Evolutionary conservation across 2,329 filamentous ascomycete genomes (phyloP).

Genomic region (Penicillium sp.): DNA sequence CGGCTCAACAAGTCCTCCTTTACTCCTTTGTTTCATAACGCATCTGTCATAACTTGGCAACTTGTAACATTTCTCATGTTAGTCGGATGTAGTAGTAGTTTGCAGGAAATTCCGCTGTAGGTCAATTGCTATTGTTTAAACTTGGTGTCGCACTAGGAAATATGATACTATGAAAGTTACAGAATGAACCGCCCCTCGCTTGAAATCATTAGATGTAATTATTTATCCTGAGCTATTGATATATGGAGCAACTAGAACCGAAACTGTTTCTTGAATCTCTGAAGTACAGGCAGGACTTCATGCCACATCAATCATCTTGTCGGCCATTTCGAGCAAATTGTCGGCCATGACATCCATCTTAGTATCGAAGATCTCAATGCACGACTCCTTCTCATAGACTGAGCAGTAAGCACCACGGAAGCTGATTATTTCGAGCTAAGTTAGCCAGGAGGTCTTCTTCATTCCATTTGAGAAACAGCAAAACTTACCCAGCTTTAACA

Average conservation of each 20-base stretch:
- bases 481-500: conserved; percentile 40
- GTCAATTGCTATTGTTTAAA: neutral
- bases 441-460: neutral
- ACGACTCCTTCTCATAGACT: conserved; percentile 53
- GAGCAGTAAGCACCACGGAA: conserved; percentile 56
- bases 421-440: neutral
- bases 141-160: neutral
- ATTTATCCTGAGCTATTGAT: neutral
- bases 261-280: neutral
- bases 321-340: conserved; percentile 50
- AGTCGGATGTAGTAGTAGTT: neutral
- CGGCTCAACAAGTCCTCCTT: neutral
- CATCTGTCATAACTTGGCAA: neutral
- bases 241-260: neutral
- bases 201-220: neutral
- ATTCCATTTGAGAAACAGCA: no score
- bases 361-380: conserved; percentile 49
- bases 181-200: neutral
- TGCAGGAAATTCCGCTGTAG: neutral
- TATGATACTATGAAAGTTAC: neutral
- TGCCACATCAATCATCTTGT: conserved; percentile 23
- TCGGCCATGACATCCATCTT: conserved; percentile 53
- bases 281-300: neutral
- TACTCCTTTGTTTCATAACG: neutral
- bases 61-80: neutral